Evolutionary conservation across 176 grass and related monocot species (phyloP), one percentile per base, ranked within the genome.

Genomic region (Triticum turgidum): DNA sequence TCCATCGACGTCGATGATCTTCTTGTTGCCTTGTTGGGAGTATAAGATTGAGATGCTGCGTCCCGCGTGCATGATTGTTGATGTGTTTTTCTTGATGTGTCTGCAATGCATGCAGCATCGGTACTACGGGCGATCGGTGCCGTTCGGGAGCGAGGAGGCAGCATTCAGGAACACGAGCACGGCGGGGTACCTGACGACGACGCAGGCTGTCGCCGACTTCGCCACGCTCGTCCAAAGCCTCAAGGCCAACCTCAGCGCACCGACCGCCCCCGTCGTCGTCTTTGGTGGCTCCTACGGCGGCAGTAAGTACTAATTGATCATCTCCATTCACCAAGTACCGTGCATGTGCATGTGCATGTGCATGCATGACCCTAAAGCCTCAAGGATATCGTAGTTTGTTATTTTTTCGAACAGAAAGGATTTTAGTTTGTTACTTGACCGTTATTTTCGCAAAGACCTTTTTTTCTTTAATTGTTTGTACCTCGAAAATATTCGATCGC

Each of bases 211-310:
- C 42, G 92, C 89, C 4, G 92, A 94, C 85, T 86, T 64, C 67
- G 87, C 89, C 0, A 70, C 82, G n/a, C 52, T 94, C 27, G 81
- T 94, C 25, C 41, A 82, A 8, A 89, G 90, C 79, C 65, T 94
- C 24, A 94, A 91, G 92, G 76, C 83, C 5, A 94, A 94, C 58
- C 85, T 94, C 2, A 87, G 58, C 76, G 81, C 85, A 14, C 70
- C 78, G 17, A 66, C 62, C 3, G 84, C 87, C 2, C 89, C 89
- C 20, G 87, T 91, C 39, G 3, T 94, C 17, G 85, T 82, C 20
- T 88, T 94, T 33, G 92, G 89, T 9, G 92, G 87, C 3, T 94
- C 92, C 4, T 94, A 94, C 24, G 92, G 89, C 30, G 92, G 92
- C 80, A 89, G 89, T 91, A 87, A 79, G 89, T 30, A 17, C 9